Base-by-base conservation (phyloP, 805 yeast genomes). In the Candida stauntonica region DNA sequence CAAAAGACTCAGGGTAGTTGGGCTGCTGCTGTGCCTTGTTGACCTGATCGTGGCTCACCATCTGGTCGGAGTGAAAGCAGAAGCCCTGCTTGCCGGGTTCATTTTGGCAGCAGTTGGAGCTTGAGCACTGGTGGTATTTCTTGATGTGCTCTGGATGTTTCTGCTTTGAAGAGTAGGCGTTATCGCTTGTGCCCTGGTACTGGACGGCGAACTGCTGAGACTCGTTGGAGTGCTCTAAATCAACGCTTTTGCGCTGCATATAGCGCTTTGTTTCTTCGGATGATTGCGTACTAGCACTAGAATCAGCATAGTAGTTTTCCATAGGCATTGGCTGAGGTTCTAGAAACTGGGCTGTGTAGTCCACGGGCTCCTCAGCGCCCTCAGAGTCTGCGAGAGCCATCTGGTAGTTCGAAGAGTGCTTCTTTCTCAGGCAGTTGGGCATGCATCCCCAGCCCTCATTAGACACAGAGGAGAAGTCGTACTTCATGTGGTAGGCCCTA, bases 1-100 rank as follows among this genome's bases (percentile, higher is more conserved):
- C 53, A 31, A 50, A 52, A 11, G 35, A 38, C 17, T 44, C 43
- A 17, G 47, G 47, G 15, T 31, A 24, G 38, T 26, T 17, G n/a
- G n/a, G n/a, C n/a, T n/a, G n/a, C n/a, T n/a, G n/a, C 11, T 33
- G 30, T 3, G 19, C 31, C 11, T 3, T 20, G 4, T 17, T 29
- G 4, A 33, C 19, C 11, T 36, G 21, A 8, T 41, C 41, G 7
- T 31, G 16, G 17, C 40, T 36, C 19, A 36, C 29, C 18, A 20
- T 26, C 26, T 42, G 46, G 24, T 42, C 35, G 7, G 46, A 42
- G 28, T 42, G 46, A 40, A 38, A 42, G 32, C 42, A 38, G 15
- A 23, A 32, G 12, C 26, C 32, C 6, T 21, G 14, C 30, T 28
- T 34, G 19, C 19, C 17, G 32, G 13, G 7, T 26, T n/a, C 30